phyloP scores from a whole-genome alignment of 2,329 filamentous ascomycete species.

The Neofusicoccum sp. region DNA sequence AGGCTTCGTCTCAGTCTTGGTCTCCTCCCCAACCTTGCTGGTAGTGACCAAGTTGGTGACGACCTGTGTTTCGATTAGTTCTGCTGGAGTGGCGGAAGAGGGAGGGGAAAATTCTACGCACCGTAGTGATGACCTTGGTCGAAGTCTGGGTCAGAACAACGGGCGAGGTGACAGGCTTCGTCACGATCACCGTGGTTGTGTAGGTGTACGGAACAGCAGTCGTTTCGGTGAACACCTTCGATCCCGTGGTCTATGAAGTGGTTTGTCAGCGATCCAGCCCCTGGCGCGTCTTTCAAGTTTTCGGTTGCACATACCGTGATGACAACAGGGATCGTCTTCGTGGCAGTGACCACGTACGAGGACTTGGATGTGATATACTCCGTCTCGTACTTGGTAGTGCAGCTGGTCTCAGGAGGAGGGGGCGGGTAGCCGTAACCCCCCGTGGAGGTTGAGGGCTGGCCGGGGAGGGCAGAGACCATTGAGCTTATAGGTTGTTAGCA shows the following conservation, averaged over 20 bases:
- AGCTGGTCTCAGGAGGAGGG: not conserved
- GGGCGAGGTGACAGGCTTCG: not conserved
- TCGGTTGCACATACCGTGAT: conserved; percentile 10
- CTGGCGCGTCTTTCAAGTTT: not conserved
- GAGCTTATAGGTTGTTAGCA: not conserved
- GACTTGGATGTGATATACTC: not conserved
- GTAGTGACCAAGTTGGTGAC: conserved; percentile 21
- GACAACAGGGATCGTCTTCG: not conserved
- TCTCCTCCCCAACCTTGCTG: conserved; percentile 15
- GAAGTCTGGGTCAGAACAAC: not conserved
- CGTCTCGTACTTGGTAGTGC: conserved; percentile 8
- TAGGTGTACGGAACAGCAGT: conserved; percentile 20
- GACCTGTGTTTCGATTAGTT: not conserved
- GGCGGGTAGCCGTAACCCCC: not conserved
- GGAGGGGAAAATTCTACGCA: conserved; percentile 18
- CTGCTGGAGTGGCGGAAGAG: not conserved
- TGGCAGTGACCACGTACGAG: not conserved
- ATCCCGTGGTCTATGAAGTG: not conserved
- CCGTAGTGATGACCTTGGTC: conserved; percentile 13
- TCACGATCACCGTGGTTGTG: not conserved
- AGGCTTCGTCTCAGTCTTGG: not conserved
- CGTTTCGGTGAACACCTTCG: conserved; percentile 18
- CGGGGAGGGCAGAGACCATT: conserved; percentile 7
- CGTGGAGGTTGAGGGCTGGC: not conserved
- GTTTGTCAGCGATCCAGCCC: not conserved